phyloP scores from a whole-genome alignment of 805 yeast genomes.

The Spencermartinsiella europaea region DNA sequence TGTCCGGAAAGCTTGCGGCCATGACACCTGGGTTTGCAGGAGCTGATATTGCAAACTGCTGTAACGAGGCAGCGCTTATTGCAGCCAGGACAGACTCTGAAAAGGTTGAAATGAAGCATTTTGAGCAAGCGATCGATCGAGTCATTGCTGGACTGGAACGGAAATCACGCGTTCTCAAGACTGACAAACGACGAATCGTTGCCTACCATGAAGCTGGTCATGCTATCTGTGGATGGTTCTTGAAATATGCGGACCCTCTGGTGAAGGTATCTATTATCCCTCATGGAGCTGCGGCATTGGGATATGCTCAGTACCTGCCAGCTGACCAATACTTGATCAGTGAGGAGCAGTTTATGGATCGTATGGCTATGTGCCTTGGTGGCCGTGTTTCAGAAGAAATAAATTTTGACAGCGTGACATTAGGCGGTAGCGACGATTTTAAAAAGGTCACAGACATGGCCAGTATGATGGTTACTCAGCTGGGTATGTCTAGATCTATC shows the following conservation, averaged over 20 bases:
- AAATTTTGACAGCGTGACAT: constrained; percentile 84
- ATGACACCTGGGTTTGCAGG: constrained; percentile 98
- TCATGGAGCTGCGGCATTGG: constrained; percentile 93
- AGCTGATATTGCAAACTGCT: constrained; percentile 96
- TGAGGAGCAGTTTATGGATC: constrained; percentile 72
- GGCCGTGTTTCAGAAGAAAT: constrained; percentile 96
- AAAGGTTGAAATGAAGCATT: constrained; percentile 70
- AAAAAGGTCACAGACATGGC: constrained; percentile 95
- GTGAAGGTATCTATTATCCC: constrained; percentile 95
- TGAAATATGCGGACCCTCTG: constrained; percentile 86
- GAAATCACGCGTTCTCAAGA: constrained; percentile 74
- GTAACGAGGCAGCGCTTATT: constrained; percentile 95
- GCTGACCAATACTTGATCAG: constrained; percentile 80
- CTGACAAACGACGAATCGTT: constrained; percentile 82
- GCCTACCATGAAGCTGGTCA: constrained; percentile 99
- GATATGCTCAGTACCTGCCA: constrained; percentile 96
- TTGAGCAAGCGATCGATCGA: constrained; percentile 95
- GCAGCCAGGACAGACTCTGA: constrained; percentile 81
- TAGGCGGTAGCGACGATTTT: constrained; percentile 96
- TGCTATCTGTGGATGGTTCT: constrained; percentile 96
- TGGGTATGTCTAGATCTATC: constrained; percentile 85
- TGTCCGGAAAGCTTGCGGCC: constrained; percentile 88
- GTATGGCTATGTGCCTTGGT: constrained; percentile 96
- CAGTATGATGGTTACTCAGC: constrained; percentile 80
- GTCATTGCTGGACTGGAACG: constrained; percentile 95